Base-by-base conservation (phyloP, 306 rosid genomes). In the Dicorynia guianensis region DNA sequence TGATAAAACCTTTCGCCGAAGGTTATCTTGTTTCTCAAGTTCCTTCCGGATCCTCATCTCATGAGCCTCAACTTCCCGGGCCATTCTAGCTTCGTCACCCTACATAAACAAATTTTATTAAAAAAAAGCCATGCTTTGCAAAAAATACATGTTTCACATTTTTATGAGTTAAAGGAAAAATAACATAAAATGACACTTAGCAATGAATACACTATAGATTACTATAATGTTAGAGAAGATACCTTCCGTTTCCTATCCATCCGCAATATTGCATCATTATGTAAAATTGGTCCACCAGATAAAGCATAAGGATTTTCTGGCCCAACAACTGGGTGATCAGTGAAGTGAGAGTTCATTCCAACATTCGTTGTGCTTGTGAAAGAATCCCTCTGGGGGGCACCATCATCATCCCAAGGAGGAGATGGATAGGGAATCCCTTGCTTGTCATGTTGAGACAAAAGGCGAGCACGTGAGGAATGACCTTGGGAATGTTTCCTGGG, bases 191-290 rank as follows among this genome's bases (percentile, higher is more conserved):
- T 58, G 43, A 55, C 43, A 59, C 63, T 76, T 46, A 3, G 56
- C 46, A 77, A 67, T 71, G 63, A 30, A 25, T 15, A 72, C 43
- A 50, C 46, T 52, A 48, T 38, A 46, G 57, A 48, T 17, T 73
- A 77, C 47, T 38, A 56, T 43, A 48, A 59, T n/a, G 74, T 73
- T 63, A 12, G 58, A 12, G 58, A 36, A 58, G 53, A 72, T 85
- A 96, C 99, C 96, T 96, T 96, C 7, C 89, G 88, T 80, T 96
- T 96, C 83, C 82, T 90, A 69, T 95, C 97, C 83, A 84, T 76
- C 84, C 89, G 80, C 78, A 89, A 49, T 47, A 85, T 13, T 65
- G 79, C 68, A 50, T 90, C 96, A 7, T 81, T 82, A 11, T 84
- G 85, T 30, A 50, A 54, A 63, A 72, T 74, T 81, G 86, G 91